Conservation (phyloP, 2,329 filamentous ascomycete genomes). For the Colletotrichum orbiculare region DNA sequence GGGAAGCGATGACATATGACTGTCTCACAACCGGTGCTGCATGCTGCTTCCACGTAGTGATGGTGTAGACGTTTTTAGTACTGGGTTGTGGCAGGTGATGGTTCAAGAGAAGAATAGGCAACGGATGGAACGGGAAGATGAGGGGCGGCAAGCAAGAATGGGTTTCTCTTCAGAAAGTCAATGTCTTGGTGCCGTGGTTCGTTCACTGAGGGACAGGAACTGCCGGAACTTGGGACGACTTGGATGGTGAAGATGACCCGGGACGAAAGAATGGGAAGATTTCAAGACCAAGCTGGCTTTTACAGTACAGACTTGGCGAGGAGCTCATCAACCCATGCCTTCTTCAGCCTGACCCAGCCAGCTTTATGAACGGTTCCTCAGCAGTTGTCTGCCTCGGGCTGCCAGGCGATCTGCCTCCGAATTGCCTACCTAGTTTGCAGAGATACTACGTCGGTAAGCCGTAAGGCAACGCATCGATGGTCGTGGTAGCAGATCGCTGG, state of each 20-base stretch:
- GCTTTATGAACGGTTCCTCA: conserved; percentile 24
- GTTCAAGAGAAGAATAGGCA: background rate
- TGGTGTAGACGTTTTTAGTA: no score
- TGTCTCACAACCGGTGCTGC: conserved; percentile 21
- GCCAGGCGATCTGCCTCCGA: background rate
- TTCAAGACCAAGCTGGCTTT: background rate
- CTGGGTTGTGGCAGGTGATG: no score
- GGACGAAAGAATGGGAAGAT: conserved; percentile 4
- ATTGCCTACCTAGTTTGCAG: no score
- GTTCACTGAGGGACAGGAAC: conserved; percentile 30
- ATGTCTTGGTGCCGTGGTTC: conserved; percentile 1
- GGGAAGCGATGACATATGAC: conserved; percentile 10
- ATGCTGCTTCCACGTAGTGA: background rate
- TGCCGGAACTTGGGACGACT: conserved; percentile 22
- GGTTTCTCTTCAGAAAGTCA: conserved; percentile 5
- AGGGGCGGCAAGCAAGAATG: background rate
- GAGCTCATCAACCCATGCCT: conserved; percentile 9
- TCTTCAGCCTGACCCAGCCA: conserved; percentile 2
- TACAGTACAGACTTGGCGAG: background rate
- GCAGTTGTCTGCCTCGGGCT: conserved; percentile 6
- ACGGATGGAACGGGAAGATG: background rate
- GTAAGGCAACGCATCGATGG: background rate
- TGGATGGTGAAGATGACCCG: conserved; percentile 11
- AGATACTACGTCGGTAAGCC: background rate
- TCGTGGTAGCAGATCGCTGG: conserved; percentile 2